Evolutionary conservation across 176 grass and related monocot species (phyloP).

Genomic region (Echinochloa phyllopogon): DNA sequence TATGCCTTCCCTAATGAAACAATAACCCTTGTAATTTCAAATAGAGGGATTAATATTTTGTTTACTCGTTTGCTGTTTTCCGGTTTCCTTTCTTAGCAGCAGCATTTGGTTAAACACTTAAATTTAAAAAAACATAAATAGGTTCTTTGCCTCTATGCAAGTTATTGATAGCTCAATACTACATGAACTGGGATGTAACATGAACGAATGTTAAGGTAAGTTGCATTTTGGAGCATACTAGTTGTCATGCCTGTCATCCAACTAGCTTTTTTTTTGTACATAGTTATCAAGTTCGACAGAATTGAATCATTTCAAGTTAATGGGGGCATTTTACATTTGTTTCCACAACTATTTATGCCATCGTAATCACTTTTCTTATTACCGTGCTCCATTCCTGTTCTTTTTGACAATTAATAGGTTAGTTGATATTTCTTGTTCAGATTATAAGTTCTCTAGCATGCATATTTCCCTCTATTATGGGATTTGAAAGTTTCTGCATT

Average conservation of each 20-base stretch:
- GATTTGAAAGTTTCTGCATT: background rate
- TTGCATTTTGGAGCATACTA: background rate
- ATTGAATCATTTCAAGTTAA: background rate
- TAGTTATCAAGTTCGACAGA: background rate
- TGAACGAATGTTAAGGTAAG: background rate
- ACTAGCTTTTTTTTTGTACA: background rate
- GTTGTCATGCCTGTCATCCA: background rate
- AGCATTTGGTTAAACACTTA: background rate
- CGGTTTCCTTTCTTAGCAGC: background rate
- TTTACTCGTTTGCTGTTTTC: background rate
- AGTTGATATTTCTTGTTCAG: background rate
- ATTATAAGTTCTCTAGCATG: slow-evolving; percentile 7
- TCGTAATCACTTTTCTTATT: slow-evolving; percentile 14
- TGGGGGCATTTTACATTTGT: background rate
- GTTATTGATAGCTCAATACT: slow-evolving; percentile 8
- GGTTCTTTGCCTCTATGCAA: background rate
- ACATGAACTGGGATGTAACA: slow-evolving; percentile 7
- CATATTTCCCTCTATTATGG: background rate
- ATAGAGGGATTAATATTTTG: background rate
- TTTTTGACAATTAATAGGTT: background rate
- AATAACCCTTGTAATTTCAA: background rate
- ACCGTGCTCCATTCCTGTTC: background rate
- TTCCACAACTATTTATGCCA: slow-evolving; percentile 1
- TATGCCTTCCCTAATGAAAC: background rate
- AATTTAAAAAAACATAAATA: background rate